Evolutionary conservation across 2,329 filamentous ascomycete genomes (phyloP).

Genomic region (Eutypella sp.): DNA sequence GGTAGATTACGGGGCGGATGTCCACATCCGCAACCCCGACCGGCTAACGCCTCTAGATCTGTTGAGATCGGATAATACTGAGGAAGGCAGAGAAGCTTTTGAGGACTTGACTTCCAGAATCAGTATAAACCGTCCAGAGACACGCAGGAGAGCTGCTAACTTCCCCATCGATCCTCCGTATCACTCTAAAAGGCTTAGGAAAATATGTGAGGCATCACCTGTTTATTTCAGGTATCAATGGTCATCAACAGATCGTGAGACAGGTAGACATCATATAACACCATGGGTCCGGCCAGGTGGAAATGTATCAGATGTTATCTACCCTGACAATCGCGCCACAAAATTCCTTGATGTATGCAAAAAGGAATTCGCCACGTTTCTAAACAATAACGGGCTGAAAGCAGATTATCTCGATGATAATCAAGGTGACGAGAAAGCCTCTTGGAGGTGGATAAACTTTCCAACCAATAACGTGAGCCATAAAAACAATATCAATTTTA

Average conservation of each 20-base stretch:
- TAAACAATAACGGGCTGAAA: neutral
- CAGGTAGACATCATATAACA: neutral
- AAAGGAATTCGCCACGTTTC: neutral
- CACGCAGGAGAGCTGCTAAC: neutral
- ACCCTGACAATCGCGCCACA: neutral
- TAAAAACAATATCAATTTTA: neutral
- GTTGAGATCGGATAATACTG: too few species aligned
- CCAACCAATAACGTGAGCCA: neutral
- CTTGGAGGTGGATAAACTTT: neutral
- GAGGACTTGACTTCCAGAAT: neutral
- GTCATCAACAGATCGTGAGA: neutral
- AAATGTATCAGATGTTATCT: neutral
- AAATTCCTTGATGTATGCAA: neutral
- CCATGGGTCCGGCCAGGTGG: neutral
- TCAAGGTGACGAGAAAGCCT: too few species aligned
- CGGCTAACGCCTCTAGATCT: neutral
- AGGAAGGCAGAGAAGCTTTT: neutral
- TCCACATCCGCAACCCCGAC: neutral
- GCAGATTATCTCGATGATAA: too few species aligned
- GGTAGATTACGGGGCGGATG: neutral
- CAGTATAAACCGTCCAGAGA: neutral
- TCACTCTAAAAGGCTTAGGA: neutral
- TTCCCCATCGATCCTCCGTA: neutral
- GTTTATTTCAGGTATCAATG: neutral
- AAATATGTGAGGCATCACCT: neutral